phyloP scores from a whole-genome alignment of 495 filamentous ascomycete genomes.

The Patellaria atrata region DNA sequence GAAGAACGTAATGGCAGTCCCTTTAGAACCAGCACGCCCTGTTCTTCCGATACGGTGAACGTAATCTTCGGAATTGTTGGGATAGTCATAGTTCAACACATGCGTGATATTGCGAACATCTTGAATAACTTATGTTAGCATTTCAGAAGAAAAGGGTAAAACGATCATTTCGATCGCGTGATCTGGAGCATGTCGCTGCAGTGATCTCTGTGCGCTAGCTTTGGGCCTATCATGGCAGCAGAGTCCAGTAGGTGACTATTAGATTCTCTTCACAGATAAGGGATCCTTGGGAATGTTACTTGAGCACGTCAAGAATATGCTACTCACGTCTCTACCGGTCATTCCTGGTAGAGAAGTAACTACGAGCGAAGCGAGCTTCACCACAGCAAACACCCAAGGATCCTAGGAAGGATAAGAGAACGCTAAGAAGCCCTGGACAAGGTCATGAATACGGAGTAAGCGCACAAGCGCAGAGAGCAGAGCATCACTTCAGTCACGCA shows the following conservation, averaged over 20 bases:
- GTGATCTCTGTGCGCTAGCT: slow-evolving; percentile 47
- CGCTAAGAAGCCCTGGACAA: slow-evolving; percentile 72
- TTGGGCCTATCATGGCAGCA: slow-evolving; percentile 18
- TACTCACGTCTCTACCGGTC: slow-evolving; percentile 57
- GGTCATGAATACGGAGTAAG: slow-evolving; percentile 62
- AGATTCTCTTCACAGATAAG: slow-evolving; percentile 61
- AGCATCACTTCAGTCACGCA: slow-evolving; percentile 70
- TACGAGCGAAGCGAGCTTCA: slow-evolving; percentile 54
- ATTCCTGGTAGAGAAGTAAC: slow-evolving; percentile 55
- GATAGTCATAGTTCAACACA: slow-evolving; percentile 99
- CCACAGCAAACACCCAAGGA: slow-evolving; percentile 80
- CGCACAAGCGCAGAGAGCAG: slow-evolving; percentile 73
- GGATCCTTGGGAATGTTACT: slow-evolving; percentile 53
- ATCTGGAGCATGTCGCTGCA: slow-evolving; percentile 35
- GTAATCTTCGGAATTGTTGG: slow-evolving; percentile 76
- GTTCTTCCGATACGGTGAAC: slow-evolving; percentile 35
- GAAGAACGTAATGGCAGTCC: slow-evolving; percentile 35
- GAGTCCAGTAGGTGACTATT: slow-evolving; percentile 25
- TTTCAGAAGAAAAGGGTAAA: slow-evolving; percentile 34
- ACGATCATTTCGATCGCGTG: slow-evolving; percentile 47
- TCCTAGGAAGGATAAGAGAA: slow-evolving; percentile 62
- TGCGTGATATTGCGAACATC: slow-evolving; percentile 99
- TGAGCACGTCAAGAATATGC: slow-evolving; percentile 57
- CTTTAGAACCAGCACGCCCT: slow-evolving; percentile 33
- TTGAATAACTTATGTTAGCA: slow-evolving; percentile 76